phyloP scores from a whole-genome alignment of 164 flowering plant species.

The Piper betle region DNA sequence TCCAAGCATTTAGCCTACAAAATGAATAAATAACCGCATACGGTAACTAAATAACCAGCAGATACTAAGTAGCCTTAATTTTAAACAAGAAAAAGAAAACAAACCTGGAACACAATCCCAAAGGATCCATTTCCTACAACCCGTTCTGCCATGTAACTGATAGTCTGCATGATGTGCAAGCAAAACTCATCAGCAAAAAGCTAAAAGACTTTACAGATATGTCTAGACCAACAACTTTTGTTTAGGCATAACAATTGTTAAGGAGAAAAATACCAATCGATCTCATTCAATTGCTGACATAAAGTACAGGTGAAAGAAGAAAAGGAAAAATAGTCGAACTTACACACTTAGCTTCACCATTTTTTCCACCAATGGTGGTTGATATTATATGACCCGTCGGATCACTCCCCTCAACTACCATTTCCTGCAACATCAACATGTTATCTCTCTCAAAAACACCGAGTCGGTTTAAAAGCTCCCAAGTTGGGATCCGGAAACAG shows the following conservation, averaged over 20 bases:
- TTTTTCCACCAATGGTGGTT: slow-evolving; percentile 87
- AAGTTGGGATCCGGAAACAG: neutral
- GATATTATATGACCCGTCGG: slow-evolving; percentile 85
- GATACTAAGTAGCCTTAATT: neutral
- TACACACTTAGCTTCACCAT: slow-evolving; percentile 83
- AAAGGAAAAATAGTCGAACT: neutral
- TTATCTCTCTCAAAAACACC: neutral
- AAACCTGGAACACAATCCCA: slow-evolving; percentile 89
- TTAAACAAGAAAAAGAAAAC: neutral
- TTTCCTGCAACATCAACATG: slow-evolving; percentile 36
- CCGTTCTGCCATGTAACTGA: slow-evolving; percentile 97
- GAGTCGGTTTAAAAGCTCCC: neutral
- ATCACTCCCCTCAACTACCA: slow-evolving; percentile 62
- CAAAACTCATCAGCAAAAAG: neutral
- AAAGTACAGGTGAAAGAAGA: neutral
- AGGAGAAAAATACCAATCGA: neutral
- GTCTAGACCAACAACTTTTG: neutral
- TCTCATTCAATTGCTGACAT: neutral
- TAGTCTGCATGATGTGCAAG: slow-evolving; percentile 40
- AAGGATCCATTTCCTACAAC: slow-evolving; percentile 95
- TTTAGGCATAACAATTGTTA: neutral
- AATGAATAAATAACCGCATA: neutral
- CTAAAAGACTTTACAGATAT: neutral
- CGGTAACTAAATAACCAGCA: no score
- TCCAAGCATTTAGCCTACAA: slow-evolving; percentile 89